Base-by-base conservation (phyloP, 306 rosid genomes). In the Malus sieversii region DNA sequence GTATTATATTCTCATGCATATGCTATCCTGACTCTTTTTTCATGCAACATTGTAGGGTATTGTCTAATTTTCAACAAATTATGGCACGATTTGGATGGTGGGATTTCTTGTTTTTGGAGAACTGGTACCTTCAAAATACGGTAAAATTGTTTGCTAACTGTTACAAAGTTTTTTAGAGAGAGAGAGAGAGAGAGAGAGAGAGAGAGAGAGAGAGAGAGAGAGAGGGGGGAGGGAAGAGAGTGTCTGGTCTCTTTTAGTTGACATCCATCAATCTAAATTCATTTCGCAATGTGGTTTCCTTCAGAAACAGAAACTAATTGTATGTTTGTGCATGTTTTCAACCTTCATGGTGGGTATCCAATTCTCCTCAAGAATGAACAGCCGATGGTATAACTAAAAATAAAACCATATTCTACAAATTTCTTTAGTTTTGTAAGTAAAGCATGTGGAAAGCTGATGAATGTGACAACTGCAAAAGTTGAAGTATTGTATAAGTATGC, bases 261-360 rank as follows among this genome's bases (percentile, higher is more conserved):
- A 35, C 55, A 57, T 59, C 64, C 62, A 15, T 59, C 20, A 14
- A 62, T 25, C 33, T 29, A 59, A 33, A 30, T 22, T 32, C 32
- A 3, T 8, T 62, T 46, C 58, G 61, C 40, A 71, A 11, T 60
- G 20, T 14, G 46, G 73, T 29, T 69, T 67, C 66, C 33, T 53
- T 79, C 66, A 61, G 25, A 72, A 25, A 35, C 25, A 14, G 69
- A n/a, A 53, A 55, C 32, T 66, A 35, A 45, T 58, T 46, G 78
- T 46, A 72, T 38, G 23, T 38, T 30, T 35, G 23, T 25, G 58
- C 23, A 6, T 52, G 58, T 67, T 63, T 22, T 52, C 68, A 33
- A 68, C 52, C 48, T 22, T n/a, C 73, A 83, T 75, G 76, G 60
- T 19, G 62, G 66, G 29, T 8, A 73, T 67, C 45, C 30, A 22